Percentiles rank a stretch among this genome's conserved stretches.
phyloP scores from a whole-genome alignment of 495 filamentous ascomycete species.

The Aspergillus biplanus region DNA sequence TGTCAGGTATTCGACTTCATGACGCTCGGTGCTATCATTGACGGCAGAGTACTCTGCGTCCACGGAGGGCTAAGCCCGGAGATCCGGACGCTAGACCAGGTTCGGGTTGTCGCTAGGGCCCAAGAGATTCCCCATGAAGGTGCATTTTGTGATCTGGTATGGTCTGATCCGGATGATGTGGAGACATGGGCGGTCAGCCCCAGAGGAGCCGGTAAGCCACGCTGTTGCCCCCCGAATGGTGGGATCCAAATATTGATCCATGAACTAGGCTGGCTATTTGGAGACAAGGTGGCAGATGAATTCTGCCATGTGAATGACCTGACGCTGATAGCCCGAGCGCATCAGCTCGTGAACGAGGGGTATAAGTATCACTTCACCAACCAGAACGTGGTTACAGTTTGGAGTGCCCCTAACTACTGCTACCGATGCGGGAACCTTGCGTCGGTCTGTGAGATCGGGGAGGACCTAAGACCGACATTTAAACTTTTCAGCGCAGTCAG shows the following conservation, averaged over 20 bases:
- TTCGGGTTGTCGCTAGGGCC: conserved; percentile 94
- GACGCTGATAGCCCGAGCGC: conserved; percentile 91
- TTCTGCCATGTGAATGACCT: conserved; percentile 98
- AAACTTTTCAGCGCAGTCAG: conserved; percentile 94
- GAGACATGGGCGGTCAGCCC: conserved; percentile 98
- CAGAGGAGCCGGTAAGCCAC: conserved; percentile 72
- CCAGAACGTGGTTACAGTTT: conserved; percentile 98
- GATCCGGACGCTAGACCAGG: conserved; percentile 94
- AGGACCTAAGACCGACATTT: conserved; percentile 84
- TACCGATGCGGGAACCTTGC: conserved; percentile 98
- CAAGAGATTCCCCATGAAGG: conserved; percentile 99
- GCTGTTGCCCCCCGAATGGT: not conserved
- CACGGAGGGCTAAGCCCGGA: conserved; percentile 96
- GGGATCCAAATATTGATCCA: not conserved
- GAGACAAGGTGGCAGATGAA: conserved; percentile 95
- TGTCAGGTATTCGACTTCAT: conserved; percentile 99
- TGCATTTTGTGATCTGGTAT: conserved; percentile 96
- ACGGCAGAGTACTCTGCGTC: conserved; percentile 95
- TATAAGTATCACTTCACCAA: conserved; percentile 98
- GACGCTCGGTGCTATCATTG: conserved; percentile 92
- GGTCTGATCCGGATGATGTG: conserved; percentile 97
- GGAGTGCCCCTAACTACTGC: conserved; percentile 99
- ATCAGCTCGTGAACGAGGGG: conserved; percentile 97
- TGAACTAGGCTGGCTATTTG: conserved; percentile 82
- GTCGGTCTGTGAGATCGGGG: conserved; percentile 91